Conservation (phyloP, 2,329 filamentous ascomycete genomes). For the Aspergillus viridinutans region DNA sequence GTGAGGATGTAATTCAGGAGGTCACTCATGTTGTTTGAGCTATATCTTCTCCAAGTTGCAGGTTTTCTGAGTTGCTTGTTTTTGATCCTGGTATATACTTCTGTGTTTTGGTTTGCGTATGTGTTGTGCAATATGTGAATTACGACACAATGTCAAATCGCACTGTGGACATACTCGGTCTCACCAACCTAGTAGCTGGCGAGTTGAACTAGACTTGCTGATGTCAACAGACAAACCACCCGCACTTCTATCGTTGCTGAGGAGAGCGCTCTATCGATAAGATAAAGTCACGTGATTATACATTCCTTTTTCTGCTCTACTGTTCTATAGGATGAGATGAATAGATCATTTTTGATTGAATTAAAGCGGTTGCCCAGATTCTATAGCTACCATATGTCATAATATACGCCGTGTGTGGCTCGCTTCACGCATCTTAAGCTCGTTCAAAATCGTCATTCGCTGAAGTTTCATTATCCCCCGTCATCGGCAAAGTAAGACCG, state of each 20-base stretch:
- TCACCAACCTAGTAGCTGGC: background rate
- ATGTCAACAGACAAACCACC: background rate
- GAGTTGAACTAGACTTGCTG: background rate
- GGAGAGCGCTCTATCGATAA: conserved; percentile 5
- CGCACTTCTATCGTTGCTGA: conserved; percentile 4
- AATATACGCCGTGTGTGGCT: conserved; percentile 11
- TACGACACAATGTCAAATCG: background rate
- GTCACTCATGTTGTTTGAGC: conserved; percentile 43
- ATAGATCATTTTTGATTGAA: background rate
- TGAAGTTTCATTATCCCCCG: conserved; percentile 29
- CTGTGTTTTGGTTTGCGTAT: background rate
- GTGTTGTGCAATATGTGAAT: background rate
- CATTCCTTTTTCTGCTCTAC: background rate
- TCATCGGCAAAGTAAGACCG: conserved; percentile 39
- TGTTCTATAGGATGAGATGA: background rate
- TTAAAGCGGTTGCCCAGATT: conserved; percentile 9
- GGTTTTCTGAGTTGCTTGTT: background rate
- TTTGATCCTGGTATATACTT: background rate
- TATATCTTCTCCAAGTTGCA: background rate
- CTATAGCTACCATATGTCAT: conserved; percentile 19
- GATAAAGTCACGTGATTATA: background rate
- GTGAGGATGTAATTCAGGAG: conserved; percentile 63
- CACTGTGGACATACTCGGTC: background rate
- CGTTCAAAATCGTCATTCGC: conserved; percentile 48
- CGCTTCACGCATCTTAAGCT: conserved; percentile 23